phyloP scores from a whole-genome alignment of 1,139 yeast species.

The Yamadazyma diospyri region DNA sequence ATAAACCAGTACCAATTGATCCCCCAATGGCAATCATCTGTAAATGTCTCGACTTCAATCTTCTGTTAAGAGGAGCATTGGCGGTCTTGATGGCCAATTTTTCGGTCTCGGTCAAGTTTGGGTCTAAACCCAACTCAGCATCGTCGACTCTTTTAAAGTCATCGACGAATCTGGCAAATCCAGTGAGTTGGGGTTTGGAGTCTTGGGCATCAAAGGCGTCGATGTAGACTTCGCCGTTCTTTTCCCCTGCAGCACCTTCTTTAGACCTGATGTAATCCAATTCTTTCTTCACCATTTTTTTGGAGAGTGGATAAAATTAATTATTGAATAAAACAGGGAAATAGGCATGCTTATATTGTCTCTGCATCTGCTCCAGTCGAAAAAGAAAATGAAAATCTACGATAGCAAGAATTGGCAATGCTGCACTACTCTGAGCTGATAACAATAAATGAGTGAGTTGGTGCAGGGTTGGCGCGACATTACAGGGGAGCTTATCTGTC shows the following conservation, averaged over 20 bases:
- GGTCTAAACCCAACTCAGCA: constrained; percentile 55
- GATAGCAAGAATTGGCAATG: too few relatives aligned
- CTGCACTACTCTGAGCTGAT: too few relatives aligned
- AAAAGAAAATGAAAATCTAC: too few relatives aligned
- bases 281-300: constrained; percentile 40
- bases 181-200: constrained; percentile 22
- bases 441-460: too few relatives aligned
- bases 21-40: constrained; percentile 91
- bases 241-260: constrained; percentile 36
- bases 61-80: constrained; percentile 64
- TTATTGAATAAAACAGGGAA: too few relatives aligned
- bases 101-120: constrained; percentile 55
- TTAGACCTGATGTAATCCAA: constrained; percentile 39
- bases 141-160: constrained; percentile 55
- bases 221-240: constrained; percentile 40
- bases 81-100: constrained; percentile 65
- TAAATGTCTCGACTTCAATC: constrained; percentile 61
- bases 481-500: too few relatives aligned
- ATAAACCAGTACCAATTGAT: constrained; percentile 40
- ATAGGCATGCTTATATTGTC: too few relatives aligned
- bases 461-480: too few relatives aligned
- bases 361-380: too few relatives aligned
- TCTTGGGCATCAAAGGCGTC: constrained; percentile 39
- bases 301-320: too few relatives aligned
- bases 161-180: constrained; percentile 47